Base-by-base conservation (phyloP, 192 early-diverging fungal species). In the Podila verticillata region DNA sequence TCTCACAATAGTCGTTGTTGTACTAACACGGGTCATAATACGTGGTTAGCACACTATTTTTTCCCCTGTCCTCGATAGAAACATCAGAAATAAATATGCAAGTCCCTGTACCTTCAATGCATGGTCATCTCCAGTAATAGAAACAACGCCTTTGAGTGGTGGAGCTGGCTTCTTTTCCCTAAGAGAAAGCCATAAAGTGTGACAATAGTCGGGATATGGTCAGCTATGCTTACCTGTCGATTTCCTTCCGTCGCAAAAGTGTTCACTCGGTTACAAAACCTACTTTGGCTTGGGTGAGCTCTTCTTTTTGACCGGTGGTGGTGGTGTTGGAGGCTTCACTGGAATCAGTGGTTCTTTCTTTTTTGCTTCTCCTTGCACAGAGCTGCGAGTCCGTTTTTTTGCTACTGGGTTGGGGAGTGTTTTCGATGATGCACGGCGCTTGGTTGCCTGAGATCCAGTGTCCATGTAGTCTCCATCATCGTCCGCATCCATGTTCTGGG, bases 1-100 rank as follows among this genome's bases (percentile, higher is more conserved):
- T 68, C 30, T 84, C 78, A 29, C 83, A 84, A 15, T 75, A 68
- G 24, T 84, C 83, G 24, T 84, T 68, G 57, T 84, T 84, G 32
- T 63, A 36, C 74, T 75, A 57, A 61, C 15, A 54, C 12, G 32
- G 3, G 7, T 49, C 9, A 29, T 51, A 6, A 49, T 19, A 61
- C 39, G 32, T 36, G 10, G 26, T n/a, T 65, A 49, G 29, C 19
- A 44, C 44, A 65, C 47, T 65, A 22, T 51, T 47, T 15, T 48
- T 35, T 65, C n/a, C 26, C 5, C 5, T 6, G 15, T 35, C 9
- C 35, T 8, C 10, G 29, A 17, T 19, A 30, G 47, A 15, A 62
- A 57, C 30, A 63, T 19, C 24, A 24, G 26, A 31, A 12, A 7
- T 32, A 48, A 20, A 12, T 15, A 31, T 34, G 47, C 12, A 44